Evolutionary conservation across 768 basidiomycete species (phyloP), one percentile per base, ranked within the genome.

Genomic region (Phaeotremella fagi): DNA sequence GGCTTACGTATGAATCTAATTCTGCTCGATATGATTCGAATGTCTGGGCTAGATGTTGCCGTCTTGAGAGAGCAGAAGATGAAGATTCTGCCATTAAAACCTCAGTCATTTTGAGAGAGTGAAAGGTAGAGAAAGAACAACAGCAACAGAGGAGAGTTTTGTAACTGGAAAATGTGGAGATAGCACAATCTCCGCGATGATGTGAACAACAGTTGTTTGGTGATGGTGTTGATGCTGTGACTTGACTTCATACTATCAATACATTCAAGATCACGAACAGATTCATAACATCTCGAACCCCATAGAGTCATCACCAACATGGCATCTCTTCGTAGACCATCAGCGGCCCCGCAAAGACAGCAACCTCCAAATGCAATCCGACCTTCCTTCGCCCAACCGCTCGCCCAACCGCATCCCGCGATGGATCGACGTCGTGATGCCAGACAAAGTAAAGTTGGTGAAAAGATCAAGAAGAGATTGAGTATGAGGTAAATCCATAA

Each of bases 381-480:
- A 35, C 61, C 57, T 18, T 53, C 62, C 12, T 18, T 25, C 51
- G 6, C 45, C 50, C 12, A 7, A 7, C 24, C 38, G 7, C 12
- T 41, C 11, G n/a, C n/a, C n/a, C n/a, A n/a, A n/a, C n/a, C n/a
- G n/a, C n/a, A n/a, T n/a, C n/a, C n/a, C n/a, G 55, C 50, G 22
- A 38, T 44, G 14, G 38, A 55, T 18, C 52, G 57, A 5, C 49
- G 45, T 28, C 45, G 57, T 25, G 58, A 64, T 52, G 68, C 65
- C 18, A 76, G 80, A 42, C 79, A 79, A 64, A 78, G 79, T 26
- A 75, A 77, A 11, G 79, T 82, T 20, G 80, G 90, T 73, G 92
- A 92, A 80, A 90, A 87, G 78, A 90, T 95, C 75, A 90, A 90
- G 81, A 90, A 90, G 76, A 86, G 92, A 68, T 86, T 95, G 84